Percentiles rank a stretch among this genome's conserved stretches.
Conservation (phyloP, 192 early-diverging fungal species). For the Piromyces sp. region DNA sequence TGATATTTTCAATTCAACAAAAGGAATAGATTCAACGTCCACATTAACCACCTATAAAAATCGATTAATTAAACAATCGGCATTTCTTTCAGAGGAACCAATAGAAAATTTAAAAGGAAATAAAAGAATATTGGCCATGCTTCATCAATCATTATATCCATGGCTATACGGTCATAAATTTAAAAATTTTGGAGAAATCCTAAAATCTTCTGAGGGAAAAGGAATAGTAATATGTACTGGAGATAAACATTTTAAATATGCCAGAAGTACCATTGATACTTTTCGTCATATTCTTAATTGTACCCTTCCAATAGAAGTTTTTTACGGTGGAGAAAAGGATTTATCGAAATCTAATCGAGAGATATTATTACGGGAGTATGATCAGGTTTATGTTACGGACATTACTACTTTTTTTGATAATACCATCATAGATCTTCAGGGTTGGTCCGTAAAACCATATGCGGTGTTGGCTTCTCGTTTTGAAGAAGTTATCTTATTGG, state of each 20-base stretch:
- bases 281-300: constrained; percentile 20
- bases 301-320: constrained; percentile 37
- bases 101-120: too few species aligned
- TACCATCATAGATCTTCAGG: constrained; percentile 15
- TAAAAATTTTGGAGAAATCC: too few species aligned
- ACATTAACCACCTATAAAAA: too few species aligned
- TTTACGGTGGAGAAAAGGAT: constrained; percentile 26
- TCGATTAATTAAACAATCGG: too few species aligned
- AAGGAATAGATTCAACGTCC: too few species aligned
- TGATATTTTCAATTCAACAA: too few species aligned
- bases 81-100: too few species aligned
- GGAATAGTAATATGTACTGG: constrained; percentile 32
- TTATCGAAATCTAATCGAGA: constrained; percentile 1
- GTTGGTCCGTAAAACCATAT: constrained; percentile 52
- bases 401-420: constrained; percentile 16
- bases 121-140: too few species aligned
- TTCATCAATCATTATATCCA: too few species aligned
- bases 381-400: constrained; percentile 14
- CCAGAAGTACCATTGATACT: constrained; percentile 15
- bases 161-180: too few species aligned
- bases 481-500: constrained; percentile 42
- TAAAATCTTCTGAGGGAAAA: constrained; percentile 1
- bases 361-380: too few species aligned
- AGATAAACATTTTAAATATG: constrained; percentile 19
- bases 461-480: constrained; percentile 40